phyloP scores from a whole-genome alignment of 352 stramenopile species.

The Thalassiosira sp. region DNA sequence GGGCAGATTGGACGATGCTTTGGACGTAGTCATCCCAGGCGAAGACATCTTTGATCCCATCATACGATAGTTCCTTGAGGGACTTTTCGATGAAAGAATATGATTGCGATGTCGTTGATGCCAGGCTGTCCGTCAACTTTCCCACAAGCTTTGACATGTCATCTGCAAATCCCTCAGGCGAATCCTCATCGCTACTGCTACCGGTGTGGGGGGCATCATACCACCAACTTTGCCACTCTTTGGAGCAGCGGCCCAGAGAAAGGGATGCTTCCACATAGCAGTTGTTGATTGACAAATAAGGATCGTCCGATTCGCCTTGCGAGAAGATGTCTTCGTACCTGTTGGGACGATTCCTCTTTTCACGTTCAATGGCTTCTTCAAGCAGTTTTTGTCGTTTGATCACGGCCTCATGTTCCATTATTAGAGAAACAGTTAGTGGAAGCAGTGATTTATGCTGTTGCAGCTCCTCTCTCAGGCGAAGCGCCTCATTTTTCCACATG shows the following conservation, averaged over 20 bases:
- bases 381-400: not conserved
- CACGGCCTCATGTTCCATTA: slow-evolving; percentile 6
- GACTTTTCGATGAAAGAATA: slow-evolving; percentile 34
- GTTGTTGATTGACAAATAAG: slow-evolving; percentile 35
- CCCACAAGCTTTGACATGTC: slow-evolving; percentile 31
- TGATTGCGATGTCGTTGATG: slow-evolving; percentile 8
- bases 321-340: slow-evolving; percentile 1
- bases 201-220: not conserved
- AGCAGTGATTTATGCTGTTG: slow-evolving; percentile 5
- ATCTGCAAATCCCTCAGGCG: slow-evolving; percentile 12
- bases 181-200: not conserved
- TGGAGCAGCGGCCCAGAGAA: slow-evolving; percentile 37
- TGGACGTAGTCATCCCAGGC: slow-evolving; percentile 19
- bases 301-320: not conserved
- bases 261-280: slow-evolving; percentile 42
- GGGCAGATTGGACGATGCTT: not conserved
- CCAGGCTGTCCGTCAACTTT: slow-evolving; percentile 5
- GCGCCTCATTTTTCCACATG: slow-evolving; percentile 20
- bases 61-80: slow-evolving; percentile 25
- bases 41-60: slow-evolving; percentile 12
- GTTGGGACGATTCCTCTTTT: not conserved
- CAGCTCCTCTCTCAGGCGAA: slow-evolving; percentile 18
- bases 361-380: slow-evolving; percentile 9
- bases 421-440: slow-evolving; percentile 9
- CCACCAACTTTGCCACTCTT: slow-evolving; percentile 34